Conservation (phyloP, 768 basidiomycete genomes). For the Leccinellum rugosiceps region DNA sequence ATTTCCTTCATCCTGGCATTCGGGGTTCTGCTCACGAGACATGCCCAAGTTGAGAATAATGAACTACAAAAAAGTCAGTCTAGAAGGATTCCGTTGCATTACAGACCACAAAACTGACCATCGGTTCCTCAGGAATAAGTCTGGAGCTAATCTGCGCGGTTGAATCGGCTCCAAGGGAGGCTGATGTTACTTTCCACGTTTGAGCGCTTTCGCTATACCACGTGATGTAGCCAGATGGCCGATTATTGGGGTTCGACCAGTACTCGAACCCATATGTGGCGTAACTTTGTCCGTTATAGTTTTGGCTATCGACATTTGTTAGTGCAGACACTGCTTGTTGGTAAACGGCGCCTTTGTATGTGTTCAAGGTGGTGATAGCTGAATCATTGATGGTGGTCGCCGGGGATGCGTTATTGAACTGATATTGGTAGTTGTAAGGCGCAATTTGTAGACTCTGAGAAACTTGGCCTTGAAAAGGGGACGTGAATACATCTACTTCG, state of each 20-base stretch:
- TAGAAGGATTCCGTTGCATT: neutral
- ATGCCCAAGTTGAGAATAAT: constrained; percentile 85
- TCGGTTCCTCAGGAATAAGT: constrained; percentile 84
- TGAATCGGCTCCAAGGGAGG: constrained; percentile 65
- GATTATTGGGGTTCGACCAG: constrained; percentile 68
- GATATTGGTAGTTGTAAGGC: constrained; percentile 71
- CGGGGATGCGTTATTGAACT: constrained; percentile 52
- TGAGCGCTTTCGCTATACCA: constrained; percentile 70
- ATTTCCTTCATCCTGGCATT: neutral
- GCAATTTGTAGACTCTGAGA: constrained; percentile 82
- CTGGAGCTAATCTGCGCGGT: constrained; percentile 56
- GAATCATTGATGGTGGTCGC: constrained; percentile 53
- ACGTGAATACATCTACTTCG: constrained; percentile 52
- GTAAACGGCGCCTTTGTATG: constrained; percentile 64
- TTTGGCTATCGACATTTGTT: constrained; percentile 48
- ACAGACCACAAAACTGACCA: constrained; percentile 52
- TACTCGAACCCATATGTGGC: constrained; percentile 75
- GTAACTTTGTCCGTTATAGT: constrained; percentile 56
- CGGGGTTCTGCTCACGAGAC: constrained; percentile 43
- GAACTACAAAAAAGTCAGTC: constrained; percentile 44
- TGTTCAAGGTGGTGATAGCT: constrained; percentile 53
- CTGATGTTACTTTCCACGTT: constrained; percentile 71
- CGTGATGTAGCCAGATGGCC: constrained; percentile 73
- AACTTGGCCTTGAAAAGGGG: constrained; percentile 55
- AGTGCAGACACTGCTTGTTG: constrained; percentile 78